phyloP scores from a whole-genome alignment of 257 asterid species.

The Fraxinus anomala region DNA sequence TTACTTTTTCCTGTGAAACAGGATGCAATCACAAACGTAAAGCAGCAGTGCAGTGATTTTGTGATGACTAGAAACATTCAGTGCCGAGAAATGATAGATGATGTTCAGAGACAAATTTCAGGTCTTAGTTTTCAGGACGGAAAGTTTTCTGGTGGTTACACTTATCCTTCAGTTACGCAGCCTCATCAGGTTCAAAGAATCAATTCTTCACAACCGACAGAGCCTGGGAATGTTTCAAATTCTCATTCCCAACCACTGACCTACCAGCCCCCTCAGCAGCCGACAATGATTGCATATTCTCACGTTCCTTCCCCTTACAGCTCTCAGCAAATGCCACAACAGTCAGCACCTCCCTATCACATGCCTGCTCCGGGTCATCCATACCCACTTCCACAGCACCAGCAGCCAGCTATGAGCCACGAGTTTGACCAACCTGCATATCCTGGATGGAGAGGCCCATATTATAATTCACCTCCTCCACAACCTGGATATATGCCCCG shows the following conservation, averaged over 20 bases:
- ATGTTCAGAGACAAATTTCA: constrained; percentile 78
- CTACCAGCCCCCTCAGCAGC: constrained; percentile 74
- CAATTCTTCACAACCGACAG: constrained; percentile 58
- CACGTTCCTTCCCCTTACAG: constrained; percentile 65
- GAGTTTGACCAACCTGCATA: constrained; percentile 89
- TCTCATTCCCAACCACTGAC: constrained; percentile 49
- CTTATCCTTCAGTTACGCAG: constrained; percentile 53
- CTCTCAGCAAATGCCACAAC: constrained; percentile 44
- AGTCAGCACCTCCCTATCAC: constrained; percentile 69
- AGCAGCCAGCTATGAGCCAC: constrained; percentile 52
- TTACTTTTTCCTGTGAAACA: constrained; percentile 34
- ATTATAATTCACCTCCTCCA: constrained; percentile 74
- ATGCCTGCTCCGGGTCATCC: constrained; percentile 51
- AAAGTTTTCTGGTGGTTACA: constrained; percentile 53
- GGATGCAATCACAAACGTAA: constrained; percentile 85
- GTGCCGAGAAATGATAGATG: constrained; percentile 94
- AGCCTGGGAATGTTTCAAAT: constrained; percentile 40
- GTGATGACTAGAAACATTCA: constrained; percentile 90
- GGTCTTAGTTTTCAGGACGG: constrained; percentile 83
- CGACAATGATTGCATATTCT: constrained; percentile 48
- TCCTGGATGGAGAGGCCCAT: constrained; percentile 94
- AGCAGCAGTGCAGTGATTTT: constrained; percentile 94
- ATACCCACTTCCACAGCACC: constrained; percentile 64
- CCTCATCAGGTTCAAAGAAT: constrained; percentile 57
- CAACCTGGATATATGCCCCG: constrained; percentile 78